Conservation (phyloP, 352 stramenopile genomes). For the Phytophthora sp. region DNA sequence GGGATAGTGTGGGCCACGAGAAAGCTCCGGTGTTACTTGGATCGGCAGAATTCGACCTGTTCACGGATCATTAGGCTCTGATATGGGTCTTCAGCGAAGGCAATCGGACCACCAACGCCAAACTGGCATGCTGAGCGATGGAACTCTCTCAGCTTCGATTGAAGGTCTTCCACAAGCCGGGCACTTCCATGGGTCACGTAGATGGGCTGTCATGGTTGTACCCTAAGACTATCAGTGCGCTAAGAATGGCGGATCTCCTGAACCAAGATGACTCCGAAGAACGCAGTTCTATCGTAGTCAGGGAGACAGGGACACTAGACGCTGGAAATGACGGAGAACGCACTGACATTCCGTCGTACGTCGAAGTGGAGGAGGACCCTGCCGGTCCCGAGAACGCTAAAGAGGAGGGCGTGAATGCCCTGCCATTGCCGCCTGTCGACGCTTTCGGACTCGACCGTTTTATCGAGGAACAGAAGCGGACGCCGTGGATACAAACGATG, state of each 20-base stretch:
- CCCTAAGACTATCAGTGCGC: not conserved
- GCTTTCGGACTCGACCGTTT: not conserved
- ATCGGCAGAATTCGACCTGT: not conserved
- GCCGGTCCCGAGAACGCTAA: no score
- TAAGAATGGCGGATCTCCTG: not conserved
- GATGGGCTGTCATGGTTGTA: not conserved
- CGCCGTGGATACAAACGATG: not conserved
- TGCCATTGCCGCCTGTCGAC: not conserved
- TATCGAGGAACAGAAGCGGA: not conserved
- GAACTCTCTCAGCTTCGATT: not conserved
- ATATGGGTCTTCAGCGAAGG: not conserved
- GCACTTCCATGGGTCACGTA: not conserved
- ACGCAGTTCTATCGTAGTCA: not conserved
- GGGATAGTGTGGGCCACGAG: not conserved
- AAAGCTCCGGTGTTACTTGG: not conserved
- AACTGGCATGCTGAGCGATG: not conserved
- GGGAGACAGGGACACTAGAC: not conserved
- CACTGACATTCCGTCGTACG: no score
- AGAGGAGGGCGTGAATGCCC: no score
- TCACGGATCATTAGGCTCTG: not conserved
- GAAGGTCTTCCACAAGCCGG: not conserved
- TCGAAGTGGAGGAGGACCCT: no score
- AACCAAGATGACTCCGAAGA: not conserved
- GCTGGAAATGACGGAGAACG: not conserved
- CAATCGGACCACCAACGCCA: not conserved